Conservation (phyloP, 2,329 filamentous ascomycete species). For the Rhynchosporium secalis region DNA sequence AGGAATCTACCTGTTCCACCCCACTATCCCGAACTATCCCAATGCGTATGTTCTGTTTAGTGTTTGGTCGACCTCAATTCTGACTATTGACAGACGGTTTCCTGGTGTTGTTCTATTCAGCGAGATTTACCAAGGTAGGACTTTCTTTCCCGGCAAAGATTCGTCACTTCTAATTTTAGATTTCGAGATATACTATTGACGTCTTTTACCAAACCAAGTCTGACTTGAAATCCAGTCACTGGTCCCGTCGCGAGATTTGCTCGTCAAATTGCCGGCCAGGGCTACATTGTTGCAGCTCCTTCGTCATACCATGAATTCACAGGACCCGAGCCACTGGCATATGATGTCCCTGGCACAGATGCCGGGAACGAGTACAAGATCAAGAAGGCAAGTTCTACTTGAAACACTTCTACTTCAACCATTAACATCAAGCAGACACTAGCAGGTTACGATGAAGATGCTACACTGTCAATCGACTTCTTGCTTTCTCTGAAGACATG, state of each 20-base stretch:
- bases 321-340: conserved; percentile 77
- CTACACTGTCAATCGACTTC: conserved; percentile 64
- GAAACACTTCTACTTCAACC: conserved; percentile 5
- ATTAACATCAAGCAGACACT: conserved; percentile 58
- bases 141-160: background rate
- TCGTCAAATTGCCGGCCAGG: conserved; percentile 86
- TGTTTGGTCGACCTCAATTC: conserved; percentile 1
- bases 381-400: conserved; percentile 57
- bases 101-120: conserved; percentile 87
- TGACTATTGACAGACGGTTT: conserved; percentile 55
- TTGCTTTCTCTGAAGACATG: conserved; percentile 74
- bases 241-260: conserved; percentile 88
- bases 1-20: conserved; percentile 91
- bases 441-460: conserved; percentile 82
- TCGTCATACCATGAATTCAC: conserved; percentile 94
- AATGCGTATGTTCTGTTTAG: conserved; percentile 61
- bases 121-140: conserved; percentile 89
- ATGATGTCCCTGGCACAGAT: conserved; percentile 86
- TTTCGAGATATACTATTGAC: background rate
- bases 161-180: background rate
- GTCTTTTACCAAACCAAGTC: background rate
- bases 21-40: conserved; percentile 79
- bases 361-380: conserved; percentile 85
- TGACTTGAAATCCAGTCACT: conserved; percentile 62
- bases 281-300: conserved; percentile 89